Conservation (phyloP, 768 basidiomycete genomes). For the Amanita muscaria region DNA sequence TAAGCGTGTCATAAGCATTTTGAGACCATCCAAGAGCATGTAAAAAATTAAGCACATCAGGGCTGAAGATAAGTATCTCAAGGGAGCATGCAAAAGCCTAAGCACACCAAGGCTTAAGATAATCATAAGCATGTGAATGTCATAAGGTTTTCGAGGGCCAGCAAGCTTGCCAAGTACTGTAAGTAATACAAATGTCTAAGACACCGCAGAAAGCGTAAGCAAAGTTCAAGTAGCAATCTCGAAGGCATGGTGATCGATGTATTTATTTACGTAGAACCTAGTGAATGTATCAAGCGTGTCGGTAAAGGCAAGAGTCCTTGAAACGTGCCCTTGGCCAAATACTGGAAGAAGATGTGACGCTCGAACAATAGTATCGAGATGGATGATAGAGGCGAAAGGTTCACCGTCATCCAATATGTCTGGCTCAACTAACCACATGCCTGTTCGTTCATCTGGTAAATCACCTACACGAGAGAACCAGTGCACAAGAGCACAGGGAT, state of each 20-base stretch:
- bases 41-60: no score
- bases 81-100: no score
- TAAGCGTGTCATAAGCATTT: no score
- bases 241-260: conserved; percentile 20
- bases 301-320: conserved; percentile 11
- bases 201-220: no score
- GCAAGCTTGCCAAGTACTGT: no score
- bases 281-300: conserved; percentile 18
- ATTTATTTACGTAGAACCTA: conserved; percentile 22
- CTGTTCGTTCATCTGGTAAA: conserved; percentile 18
- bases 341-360: conserved; percentile 23
- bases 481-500: conserved; percentile 24
- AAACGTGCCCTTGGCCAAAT: conserved; percentile 14
- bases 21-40: no score
- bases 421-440: conserved; percentile 28
- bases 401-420: conserved; percentile 13
- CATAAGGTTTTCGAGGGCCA: no score
- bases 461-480: conserved; percentile 18
- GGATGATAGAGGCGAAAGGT: conserved; percentile 16
- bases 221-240: no score
- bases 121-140: no score
- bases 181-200: no score
- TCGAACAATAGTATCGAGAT: conserved; percentile 22
- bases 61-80: no score
- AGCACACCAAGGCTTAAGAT: no score